Base-by-base conservation (phyloP, 1,284 basidiomycete genomes). In the Austroboletus niveus region DNA sequence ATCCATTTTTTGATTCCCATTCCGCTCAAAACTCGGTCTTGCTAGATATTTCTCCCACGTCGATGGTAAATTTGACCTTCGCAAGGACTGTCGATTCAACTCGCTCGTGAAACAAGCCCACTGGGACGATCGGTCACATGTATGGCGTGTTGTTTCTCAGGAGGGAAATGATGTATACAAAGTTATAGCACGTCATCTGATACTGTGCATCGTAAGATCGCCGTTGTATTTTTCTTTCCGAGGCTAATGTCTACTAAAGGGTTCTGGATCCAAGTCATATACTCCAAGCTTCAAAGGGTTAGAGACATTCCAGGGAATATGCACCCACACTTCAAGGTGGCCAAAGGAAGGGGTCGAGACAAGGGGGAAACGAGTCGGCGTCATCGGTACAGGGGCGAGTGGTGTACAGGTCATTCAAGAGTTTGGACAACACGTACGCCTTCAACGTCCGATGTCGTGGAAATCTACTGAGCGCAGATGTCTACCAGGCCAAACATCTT, bases 1-100 rank as follows among this genome's bases (percentile, higher is more conserved):
- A 8, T 0, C 5, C 15, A 7, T 8, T 41, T 38, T 14, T 20
- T 9, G 1, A 11, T 31, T 36, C n/a, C 2, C 8, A 9, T 30
- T 2, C 4, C 24, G 14, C 45, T 48, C 17, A 48, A 35, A 15
- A 6, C 4, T 12, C 17, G 32, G 30, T 8, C 8, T 8, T 38
- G 1, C 15, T 20, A 60, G 52, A 10, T 61, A 58, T 42, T 60
- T 63, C 15, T 43, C 52, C 17, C 52, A 56, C n/a, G 56, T 59
- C 0, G 56, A 42, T 27, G 6, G 47, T 0, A 59, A 63, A 44
- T 8, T 53, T 1, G 29, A 49, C 22, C 44, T 63, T 17, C 58
- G 51, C 41, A 53, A 58, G 15, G 41, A 60, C 34, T 62, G 59
- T 17, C 49, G 42, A 15, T 60, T 60, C 22, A 47, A 60, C 41